Evolutionary conservation across 2,329 filamentous ascomycete species (phyloP), one percentile per base, ranked within the genome.

Genomic region (Verticillium longisporum): DNA sequence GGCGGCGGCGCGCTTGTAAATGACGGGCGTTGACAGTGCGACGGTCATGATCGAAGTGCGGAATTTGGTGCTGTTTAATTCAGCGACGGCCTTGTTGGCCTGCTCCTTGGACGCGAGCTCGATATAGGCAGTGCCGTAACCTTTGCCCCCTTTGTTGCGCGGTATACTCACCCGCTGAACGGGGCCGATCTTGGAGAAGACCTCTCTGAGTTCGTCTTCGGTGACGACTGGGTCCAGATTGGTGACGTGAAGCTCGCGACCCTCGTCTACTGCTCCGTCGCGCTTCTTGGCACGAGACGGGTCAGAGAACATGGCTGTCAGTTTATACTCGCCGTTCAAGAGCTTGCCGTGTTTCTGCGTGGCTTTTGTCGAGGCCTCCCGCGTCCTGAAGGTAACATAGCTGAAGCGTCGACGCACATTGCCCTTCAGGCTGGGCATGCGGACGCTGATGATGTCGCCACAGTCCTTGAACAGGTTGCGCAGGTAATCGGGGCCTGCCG

Each of bases 401-500:
- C 93, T 97, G 77, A 99, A 99, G 31, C 95, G 89, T 36, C 95
- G 90, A 67, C 91, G 88, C 1, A 89, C 88, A 69, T 97, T 94
- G 73, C 84, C 92, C 72, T 96, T 96, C 58, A 99, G 83, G 61
- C 92, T 97, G 1, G 95, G 95, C 76, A 95, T 95, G 26, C 95
- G 88, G 59, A 98, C 83, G 68, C 88, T 91, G 60, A 96, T 81
- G 60, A 99, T 88, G 54, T 94, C 86, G 54, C 95, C 95, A 69
- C 88, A 94, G 61, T 85, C 80, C 63, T 83, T 80, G 74, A 94
- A 94, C 3, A 94, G 75, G 38, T 84, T 74, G 50, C 84, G 84
- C 26, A 95, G 82, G 68, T 85, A 91, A 2, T 77, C 74, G 67
- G 93, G 89, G 69, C 93, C 89, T 10, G 89, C 88, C 21, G 83